Evolutionary conservation across 2,329 filamentous ascomycete genomes (phyloP), one percentile per base, ranked within the genome.

Genomic region (Capronia epimyces): DNA sequence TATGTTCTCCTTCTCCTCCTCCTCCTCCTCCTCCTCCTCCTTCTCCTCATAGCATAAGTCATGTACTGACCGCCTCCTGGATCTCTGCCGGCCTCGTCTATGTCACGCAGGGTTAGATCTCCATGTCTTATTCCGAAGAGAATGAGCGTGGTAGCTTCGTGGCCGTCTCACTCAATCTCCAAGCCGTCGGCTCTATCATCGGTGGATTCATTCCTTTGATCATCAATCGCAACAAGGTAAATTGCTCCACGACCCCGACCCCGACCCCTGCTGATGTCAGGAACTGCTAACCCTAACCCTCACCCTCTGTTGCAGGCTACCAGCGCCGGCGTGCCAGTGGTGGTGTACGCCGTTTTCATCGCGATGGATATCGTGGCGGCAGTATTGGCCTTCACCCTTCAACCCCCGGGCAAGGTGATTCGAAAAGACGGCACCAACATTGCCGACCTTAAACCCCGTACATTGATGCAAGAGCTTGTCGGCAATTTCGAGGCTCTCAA

Each of bases 111-210:
- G 65, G 65, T 1, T 67, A 65, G 18, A 64, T 67, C 39, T 56
- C 62, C 8, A 62, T 60, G 21, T 61, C 65, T 0, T 68, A 68
- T 34, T 59, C 66, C 1, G 66, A 68, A 34, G 66, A 68, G 46
- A 53, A 58, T 7, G 63, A 68, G 24, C 62, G 63, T 41, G 65
- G 65, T 1, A 48, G 49, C 8, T 67, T 62, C 41, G 62, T 65
- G 31, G 60, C 64, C 7, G 63, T 60, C 8, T 59, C 58, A 16
- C 55, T 64, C 22, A 67, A 65, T 45, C 58, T 66, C 3, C 62
- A 66, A 29, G 65, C 64, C 5, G 50, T 62, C 2, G 65, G 65
- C 18, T 36, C 36, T 16, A 46, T 34, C n/a, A 42, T 53, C 20
- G 50, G 50, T 5, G 41, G 36, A 2, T 9, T 53, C 40, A 53